phyloP scores from a whole-genome alignment of 1,284 basidiomycete genomes.

The Fistulina hepatica region DNA sequence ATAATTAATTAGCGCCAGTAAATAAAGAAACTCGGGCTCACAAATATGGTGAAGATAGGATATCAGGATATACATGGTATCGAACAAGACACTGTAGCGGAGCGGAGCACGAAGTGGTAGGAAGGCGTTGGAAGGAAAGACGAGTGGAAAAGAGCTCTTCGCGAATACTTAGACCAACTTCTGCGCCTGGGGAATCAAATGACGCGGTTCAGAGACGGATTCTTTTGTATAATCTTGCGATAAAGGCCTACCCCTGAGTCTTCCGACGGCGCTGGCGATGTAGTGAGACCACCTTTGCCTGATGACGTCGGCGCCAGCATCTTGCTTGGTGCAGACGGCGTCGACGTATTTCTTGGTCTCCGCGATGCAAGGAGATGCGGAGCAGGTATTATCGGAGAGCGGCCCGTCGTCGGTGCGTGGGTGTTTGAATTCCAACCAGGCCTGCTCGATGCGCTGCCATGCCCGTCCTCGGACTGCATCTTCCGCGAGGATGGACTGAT shows the following conservation, averaged over 20 bases:
- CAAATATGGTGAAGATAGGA: too few species aligned
- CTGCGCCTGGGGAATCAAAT: slow-evolving; percentile 10
- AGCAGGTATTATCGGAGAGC: too few species aligned
- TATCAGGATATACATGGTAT: too few species aligned
- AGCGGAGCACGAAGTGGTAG: too few species aligned
- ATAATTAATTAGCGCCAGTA: too few species aligned
- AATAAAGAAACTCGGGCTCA: too few species aligned
- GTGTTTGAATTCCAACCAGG: slow-evolving; percentile 64
- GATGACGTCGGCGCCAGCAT: slow-evolving; percentile 38
- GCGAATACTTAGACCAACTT: too few species aligned
- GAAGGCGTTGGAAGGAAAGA: too few species aligned
- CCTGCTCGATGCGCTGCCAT: slow-evolving; percentile 39
- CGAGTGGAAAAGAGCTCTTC: too few species aligned
- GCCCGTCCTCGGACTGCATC: slow-evolving; percentile 25
- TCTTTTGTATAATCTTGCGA: slow-evolving; percentile 64
- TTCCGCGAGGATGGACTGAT: slow-evolving; percentile 45
- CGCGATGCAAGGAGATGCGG: too few species aligned
- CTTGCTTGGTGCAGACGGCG: slow-evolving; percentile 24
- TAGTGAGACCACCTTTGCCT: too few species aligned
- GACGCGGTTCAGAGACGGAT: slow-evolving; percentile 44
- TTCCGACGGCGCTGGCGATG: slow-evolving; percentile 70
- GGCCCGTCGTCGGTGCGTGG: slow-evolving; percentile 33
- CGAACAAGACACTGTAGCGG: too few species aligned
- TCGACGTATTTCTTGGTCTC: slow-evolving; percentile 55
- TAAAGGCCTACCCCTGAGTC: slow-evolving; percentile 76